Conservation (phyloP, 2,329 filamentous ascomycete genomes). For the Zarea fungicola region DNA sequence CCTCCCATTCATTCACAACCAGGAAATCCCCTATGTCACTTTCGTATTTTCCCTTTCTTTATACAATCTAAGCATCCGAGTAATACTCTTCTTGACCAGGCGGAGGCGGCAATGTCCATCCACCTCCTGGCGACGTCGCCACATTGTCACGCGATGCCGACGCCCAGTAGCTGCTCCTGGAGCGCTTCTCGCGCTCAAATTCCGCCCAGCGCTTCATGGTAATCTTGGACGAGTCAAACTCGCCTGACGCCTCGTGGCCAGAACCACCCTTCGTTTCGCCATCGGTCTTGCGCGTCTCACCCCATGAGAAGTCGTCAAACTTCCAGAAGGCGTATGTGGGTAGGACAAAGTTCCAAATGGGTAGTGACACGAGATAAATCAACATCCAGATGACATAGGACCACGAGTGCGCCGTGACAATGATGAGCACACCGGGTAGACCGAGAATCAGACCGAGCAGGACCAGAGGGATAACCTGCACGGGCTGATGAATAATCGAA, state of each 20-base stretch:
- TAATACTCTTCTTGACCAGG: slow-evolving; percentile 47
- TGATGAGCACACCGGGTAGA: slow-evolving; percentile 84
- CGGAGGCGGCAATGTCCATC: slow-evolving; percentile 38
- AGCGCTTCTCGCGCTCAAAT: slow-evolving; percentile 68
- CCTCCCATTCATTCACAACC: neutral
- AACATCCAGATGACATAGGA: slow-evolving; percentile 96
- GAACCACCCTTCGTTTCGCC: slow-evolving; percentile 86
- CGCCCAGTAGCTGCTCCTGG: slow-evolving; percentile 46
- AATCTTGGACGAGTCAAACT: slow-evolving; percentile 98
- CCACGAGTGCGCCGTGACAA: slow-evolving; percentile 88
- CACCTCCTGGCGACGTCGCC: slow-evolving; percentile 27
- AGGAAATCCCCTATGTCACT: slow-evolving; percentile 17
- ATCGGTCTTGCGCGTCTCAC: slow-evolving; percentile 91
- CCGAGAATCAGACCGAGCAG: slow-evolving; percentile 87
- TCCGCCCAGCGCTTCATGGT: slow-evolving; percentile 99
- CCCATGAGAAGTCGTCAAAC: slow-evolving; percentile 99
- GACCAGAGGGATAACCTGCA: slow-evolving; percentile 85
- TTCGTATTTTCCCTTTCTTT: neutral
- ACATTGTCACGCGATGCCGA: slow-evolving; percentile 45
- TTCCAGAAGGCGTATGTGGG: slow-evolving; percentile 98
- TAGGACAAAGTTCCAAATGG: slow-evolving; percentile 96
- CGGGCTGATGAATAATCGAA: slow-evolving; percentile 70
- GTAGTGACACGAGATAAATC: slow-evolving; percentile 88
- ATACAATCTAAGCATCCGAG: slow-evolving; percentile 43
- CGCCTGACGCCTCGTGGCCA: slow-evolving; percentile 82